Base-by-base conservation (phyloP, 2,329 filamentous ascomycete genomes). In the Claviceps quebecensis region DNA sequence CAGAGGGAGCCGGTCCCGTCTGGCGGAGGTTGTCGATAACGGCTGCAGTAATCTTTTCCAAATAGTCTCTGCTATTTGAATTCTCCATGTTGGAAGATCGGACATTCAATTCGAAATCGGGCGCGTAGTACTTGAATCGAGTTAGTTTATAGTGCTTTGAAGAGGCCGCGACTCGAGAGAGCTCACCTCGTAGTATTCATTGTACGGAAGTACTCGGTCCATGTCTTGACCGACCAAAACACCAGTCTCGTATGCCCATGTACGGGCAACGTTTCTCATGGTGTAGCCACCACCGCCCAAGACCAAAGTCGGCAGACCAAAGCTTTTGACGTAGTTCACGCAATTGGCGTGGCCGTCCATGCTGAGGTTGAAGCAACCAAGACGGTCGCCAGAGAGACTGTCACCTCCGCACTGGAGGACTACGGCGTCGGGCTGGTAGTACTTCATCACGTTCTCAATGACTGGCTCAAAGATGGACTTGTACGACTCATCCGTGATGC, bases 281-380 rank as follows among this genome's bases (percentile, higher is more conserved):
- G 93, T 98, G 69, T 98, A 98, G 47, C 93, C 93, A 56, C 93
- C 93, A 16, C 93, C 93, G 36, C 93, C 93, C 17, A 98, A 81
- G 19, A 98, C 85, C n/a, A 98, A 77, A 2, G 94, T 83, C 0
- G 93, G 93, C 9, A 93, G 74, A 34, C 81, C 78, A 65, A 91
- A 90, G 55, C 79, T 83, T 69, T 95, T 96, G 58, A 95, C 87
- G 60, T 85, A 97, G 57, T 84, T 84, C 58, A 97, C 88, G 65
- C 93, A 98, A 67, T 89, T 89, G 58, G 91, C 90, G 66, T 98
- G 93, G 4, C 91, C 91, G 60, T 84, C 83, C 79, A 98, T 96
- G 68, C 94, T 97, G 55, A 98, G 76, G 65, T 97, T 98, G 76
- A 98, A 98, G 67, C 90, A 94, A 49, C 93, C 93, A 0, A 98